These are phyloP conservation scores for Porodaedalea pini DNA, from an alignment of 1,284 basidiomycete species.

Conservation along the genomic window DNA sequence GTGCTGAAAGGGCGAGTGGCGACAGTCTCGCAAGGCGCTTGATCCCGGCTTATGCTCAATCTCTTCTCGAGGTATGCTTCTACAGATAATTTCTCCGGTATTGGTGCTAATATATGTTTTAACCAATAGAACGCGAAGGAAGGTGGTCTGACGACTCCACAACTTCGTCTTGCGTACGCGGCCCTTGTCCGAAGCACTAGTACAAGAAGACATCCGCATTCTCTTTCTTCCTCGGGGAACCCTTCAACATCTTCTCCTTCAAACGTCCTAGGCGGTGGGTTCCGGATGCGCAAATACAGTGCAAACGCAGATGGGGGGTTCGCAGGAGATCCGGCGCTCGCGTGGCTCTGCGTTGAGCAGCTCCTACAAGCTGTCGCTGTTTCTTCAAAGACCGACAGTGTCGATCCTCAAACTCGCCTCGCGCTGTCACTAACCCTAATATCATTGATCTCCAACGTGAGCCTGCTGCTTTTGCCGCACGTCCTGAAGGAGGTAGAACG, in stretches of 20 bases:
- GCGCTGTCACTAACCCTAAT: slow-evolving; percentile 52
- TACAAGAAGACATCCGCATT: slow-evolving; percentile 26
- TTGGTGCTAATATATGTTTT: not conserved
- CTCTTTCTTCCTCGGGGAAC: not conserved
- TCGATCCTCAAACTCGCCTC: not conserved
- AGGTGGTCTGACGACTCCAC: slow-evolving; percentile 51
- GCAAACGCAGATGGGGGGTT: slow-evolving; percentile 17
- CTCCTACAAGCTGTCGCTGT: slow-evolving; percentile 45
- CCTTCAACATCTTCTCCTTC: not conserved
- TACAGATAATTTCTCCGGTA: not conserved
- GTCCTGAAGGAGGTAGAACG: slow-evolving; percentile 45
- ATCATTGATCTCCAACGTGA: slow-evolving; percentile 55
- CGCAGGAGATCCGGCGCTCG: slow-evolving; percentile 34
- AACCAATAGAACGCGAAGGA: slow-evolving; percentile 58
- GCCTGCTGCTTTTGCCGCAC: slow-evolving; percentile 49
- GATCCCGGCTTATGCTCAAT: slow-evolving; percentile 64
- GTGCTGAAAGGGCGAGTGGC: slow-evolving; percentile 2
- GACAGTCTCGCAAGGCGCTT: slow-evolving; percentile 46
- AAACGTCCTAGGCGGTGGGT: not conserved
- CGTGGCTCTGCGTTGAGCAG: slow-evolving; percentile 58
- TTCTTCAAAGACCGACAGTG: not conserved
- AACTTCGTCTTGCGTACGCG: slow-evolving; percentile 64
- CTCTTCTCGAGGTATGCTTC: slow-evolving; percentile 57
- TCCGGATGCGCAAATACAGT: not conserved
- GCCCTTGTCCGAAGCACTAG: slow-evolving; percentile 57